phyloP scores from a whole-genome alignment of 1,284 basidiomycete species.

The Gyrodon tennesseensis region DNA sequence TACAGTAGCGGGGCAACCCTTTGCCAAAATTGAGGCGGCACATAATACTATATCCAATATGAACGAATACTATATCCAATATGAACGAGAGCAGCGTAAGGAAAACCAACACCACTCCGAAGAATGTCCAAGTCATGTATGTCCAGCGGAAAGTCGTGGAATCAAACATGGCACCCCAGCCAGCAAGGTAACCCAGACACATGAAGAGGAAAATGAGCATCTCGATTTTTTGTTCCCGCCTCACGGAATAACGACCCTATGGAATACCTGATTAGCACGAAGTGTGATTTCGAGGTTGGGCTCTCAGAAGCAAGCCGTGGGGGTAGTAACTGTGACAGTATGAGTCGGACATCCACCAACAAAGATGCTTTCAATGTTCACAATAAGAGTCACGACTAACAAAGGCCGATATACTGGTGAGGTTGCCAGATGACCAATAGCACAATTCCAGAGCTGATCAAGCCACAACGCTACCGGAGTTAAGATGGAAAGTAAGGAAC shows the following conservation, averaged over 20 bases:
- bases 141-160: conserved; percentile 72
- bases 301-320: conserved; percentile 62
- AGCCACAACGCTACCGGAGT: conserved; percentile 70
- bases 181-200: conserved; percentile 60
- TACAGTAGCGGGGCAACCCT: conserved; percentile 66
- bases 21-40: conserved; percentile 75
- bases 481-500: conserved; percentile 70
- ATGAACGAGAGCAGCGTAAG: conserved; percentile 58
- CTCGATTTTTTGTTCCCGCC: conserved; percentile 59
- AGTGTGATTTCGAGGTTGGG: conserved; percentile 3
- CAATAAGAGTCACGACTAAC: conserved; percentile 58
- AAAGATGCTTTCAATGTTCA: conserved; percentile 45
- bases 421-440: conserved; percentile 56
- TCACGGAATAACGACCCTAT: conserved; percentile 73
- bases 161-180: conserved; percentile 71
- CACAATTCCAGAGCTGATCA: conserved; percentile 69
- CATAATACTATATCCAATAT: too few relatives aligned
- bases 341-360: conserved; percentile 20
- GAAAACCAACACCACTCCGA: conserved; percentile 65
- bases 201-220: conserved; percentile 65
- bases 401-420: conserved; percentile 56
- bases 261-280: conserved; percentile 25
- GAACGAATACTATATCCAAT: too few relatives aligned
- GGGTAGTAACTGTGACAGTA: conserved; percentile 54
- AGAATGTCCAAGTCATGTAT: conserved; percentile 71